These are phyloP conservation scores for Zelopaecilomyces penicillatus DNA, from an alignment of 2,329 filamentous ascomycete species.

Conservation along the genomic window DNA sequence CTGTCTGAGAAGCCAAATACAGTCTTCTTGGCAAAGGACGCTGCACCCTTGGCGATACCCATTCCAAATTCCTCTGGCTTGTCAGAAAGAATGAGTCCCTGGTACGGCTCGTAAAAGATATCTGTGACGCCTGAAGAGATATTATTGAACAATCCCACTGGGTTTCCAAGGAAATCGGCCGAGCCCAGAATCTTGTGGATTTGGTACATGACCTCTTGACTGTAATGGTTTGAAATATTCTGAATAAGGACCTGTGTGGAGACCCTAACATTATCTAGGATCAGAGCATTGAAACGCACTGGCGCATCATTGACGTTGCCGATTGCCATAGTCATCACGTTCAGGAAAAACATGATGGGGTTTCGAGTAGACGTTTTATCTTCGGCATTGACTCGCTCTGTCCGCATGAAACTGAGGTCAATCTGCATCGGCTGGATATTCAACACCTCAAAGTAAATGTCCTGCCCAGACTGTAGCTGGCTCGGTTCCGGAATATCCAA, in stretches of 20 bases:
- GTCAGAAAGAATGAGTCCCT: conserved; percentile 93
- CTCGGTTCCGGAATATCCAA: conserved; percentile 89
- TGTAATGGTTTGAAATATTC: conserved; percentile 90
- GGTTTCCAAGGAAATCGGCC: conserved; percentile 94
- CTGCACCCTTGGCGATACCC: conserved; percentile 92
- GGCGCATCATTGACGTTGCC: conserved; percentile 98
- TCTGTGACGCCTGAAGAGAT: conserved; percentile 94
- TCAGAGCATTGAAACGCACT: conserved; percentile 82
- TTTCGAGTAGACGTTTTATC: conserved; percentile 86
- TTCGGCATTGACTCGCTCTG: conserved; percentile 91
- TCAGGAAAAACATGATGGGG: conserved; percentile 97
- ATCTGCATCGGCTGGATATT: conserved; percentile 98
- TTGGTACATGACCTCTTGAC: conserved; percentile 90
- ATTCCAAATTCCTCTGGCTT: conserved; percentile 89
- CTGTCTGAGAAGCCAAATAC: conserved; percentile 97
- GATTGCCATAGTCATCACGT: conserved; percentile 98
- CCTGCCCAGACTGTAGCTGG: conserved; percentile 74
- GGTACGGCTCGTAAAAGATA: conserved; percentile 99
- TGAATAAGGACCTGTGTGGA: conserved; percentile 75
- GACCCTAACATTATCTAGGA: conserved; percentile 90
- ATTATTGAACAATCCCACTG: conserved; percentile 95
- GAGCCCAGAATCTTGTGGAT: conserved; percentile 96
- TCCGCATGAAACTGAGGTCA: conserved; percentile 93
- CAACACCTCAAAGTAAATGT: conserved; percentile 95
- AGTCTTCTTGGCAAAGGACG: conserved; percentile 96